Evolutionary conservation across 2,329 filamentous ascomycete species (phyloP), one percentile per base, ranked within the genome.

Genomic region (Colletotrichum tabaci): DNA sequence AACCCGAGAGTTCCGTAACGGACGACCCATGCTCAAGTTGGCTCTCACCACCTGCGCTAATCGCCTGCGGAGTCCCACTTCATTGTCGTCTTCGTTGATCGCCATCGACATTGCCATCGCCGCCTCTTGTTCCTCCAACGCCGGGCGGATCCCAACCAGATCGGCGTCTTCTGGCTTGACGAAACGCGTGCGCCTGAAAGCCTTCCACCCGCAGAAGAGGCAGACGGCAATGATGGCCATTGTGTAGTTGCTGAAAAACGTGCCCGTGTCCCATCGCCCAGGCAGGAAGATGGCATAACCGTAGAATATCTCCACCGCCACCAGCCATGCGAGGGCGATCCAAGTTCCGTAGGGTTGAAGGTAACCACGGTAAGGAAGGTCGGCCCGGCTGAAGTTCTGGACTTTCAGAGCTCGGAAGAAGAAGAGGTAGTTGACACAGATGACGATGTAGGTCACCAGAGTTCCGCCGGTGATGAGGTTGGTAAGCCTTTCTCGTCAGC

Each of bases 311-410:
- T 92, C 82, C 4, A 92, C 87, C 8, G 92, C 82, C 42, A 92
- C 84, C 75, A 91, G 91, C 50, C 91, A 82, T 0, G 87, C 72
- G 18, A 92, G 84, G 5, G 85, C 87, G 16, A 88, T 76, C 76
- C 87, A 86, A 0, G 90, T 90, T 0, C 90, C 90, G 64, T 84
- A 87, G 0, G 90, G 90, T 69, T 92, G 92, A 0, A 90, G 91
- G 88, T 88, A 91, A 76, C 92, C 92, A 67, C 86, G 87, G 80
- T 90, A 92, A 0, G 90, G 89, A 0, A 92, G 83, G 83, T 71
- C 91, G 87, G 3, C 89, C 88, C 57, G 35, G 42, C 50, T 35
- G 18, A 90, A 87, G 12, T 86, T 87, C 73, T 92, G 90, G 1
- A 80, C 77, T 52, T 83, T 82, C 61, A 92, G 80, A 2, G 84